A percentile compares a stretch with the other conserved stretches of the same genome.
Conservation (phyloP, 768 basidiomycete genomes). For the Gloeopeniophorella convolvens region DNA sequence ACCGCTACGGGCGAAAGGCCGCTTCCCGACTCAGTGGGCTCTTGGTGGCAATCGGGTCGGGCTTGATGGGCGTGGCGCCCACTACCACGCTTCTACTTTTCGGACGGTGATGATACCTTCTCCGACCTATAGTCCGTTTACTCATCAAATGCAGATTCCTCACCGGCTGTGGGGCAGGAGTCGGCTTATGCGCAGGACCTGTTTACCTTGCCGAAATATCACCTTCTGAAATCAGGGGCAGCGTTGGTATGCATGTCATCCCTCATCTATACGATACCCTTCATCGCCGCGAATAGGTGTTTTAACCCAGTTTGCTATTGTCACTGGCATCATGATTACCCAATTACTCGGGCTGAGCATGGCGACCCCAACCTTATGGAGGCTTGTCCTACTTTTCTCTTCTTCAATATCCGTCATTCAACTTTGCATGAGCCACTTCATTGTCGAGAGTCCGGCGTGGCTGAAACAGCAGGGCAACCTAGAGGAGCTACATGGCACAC, state of each 20-base stretch:
- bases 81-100: conserved; percentile 50
- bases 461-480: conserved; percentile 43
- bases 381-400: conserved; percentile 62
- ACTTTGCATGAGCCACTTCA: conserved; percentile 42
- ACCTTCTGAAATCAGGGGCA: conserved; percentile 68
- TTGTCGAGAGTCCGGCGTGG: conserved; percentile 72
- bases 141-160: conserved; percentile 40
- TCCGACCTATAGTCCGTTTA: not conserved
- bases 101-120: conserved; percentile 49
- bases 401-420: conserved; percentile 49
- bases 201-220: conserved; percentile 84
- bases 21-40: conserved; percentile 55
- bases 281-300: conserved; percentile 43
- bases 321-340: conserved; percentile 81
- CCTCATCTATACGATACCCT: not conserved
- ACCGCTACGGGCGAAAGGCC: conserved; percentile 62
- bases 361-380: conserved; percentile 67
- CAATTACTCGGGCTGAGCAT: conserved; percentile 69
- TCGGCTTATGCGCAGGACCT: conserved; percentile 75
- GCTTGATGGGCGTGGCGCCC: conserved; percentile 57
- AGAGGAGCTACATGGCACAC: conserved; percentile 42
- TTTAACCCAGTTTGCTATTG: conserved; percentile 75
- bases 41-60: conserved; percentile 51
- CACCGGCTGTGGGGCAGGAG: conserved; percentile 63
- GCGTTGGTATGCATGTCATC: conserved; percentile 46